A percentile compares a stretch with the other conserved stretches of the same genome.
Evolutionary conservation across 495 filamentous ascomycete species (phyloP).

Genomic region (Collariella sp.): DNA sequence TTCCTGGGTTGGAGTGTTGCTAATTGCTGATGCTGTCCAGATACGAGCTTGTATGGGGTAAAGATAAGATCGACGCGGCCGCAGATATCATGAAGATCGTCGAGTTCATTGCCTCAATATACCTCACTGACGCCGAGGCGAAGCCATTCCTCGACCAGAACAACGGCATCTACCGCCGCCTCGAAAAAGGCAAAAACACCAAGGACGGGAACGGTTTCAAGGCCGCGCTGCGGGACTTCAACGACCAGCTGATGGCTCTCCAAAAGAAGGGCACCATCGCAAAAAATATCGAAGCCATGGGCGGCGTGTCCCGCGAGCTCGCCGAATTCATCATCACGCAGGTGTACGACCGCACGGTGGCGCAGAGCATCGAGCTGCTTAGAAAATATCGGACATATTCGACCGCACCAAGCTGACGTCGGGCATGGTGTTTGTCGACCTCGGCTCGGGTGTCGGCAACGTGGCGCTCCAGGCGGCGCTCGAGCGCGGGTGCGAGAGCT

Average conservation of each 20-base stretch:
- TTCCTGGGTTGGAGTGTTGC: not conserved
- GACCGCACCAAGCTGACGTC: constrained; percentile 69
- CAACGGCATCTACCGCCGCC: constrained; percentile 59
- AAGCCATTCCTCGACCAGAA: constrained; percentile 62
- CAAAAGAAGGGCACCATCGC: constrained; percentile 58
- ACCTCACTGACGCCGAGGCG: constrained; percentile 59
- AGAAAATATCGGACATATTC: constrained; percentile 73
- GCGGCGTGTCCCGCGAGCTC: constrained; percentile 56
- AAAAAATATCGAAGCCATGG: constrained; percentile 56
- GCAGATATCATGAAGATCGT: constrained; percentile 78
- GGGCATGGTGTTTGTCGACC: constrained; percentile 79
- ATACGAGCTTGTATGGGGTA: constrained; percentile 69
- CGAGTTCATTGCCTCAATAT: constrained; percentile 60
- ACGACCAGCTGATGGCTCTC: constrained; percentile 51
- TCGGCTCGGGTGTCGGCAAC: constrained; percentile 92
- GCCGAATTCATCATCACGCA: constrained; percentile 78
- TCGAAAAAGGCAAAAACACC: constrained; percentile 57
- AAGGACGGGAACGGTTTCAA: constrained; percentile 59
- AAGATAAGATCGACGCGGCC: constrained; percentile 75
- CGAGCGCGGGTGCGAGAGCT: constrained; percentile 87
- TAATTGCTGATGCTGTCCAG: constrained; percentile 33
- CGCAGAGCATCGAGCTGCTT: constrained; percentile 72
- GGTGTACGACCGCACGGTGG: constrained; percentile 85
- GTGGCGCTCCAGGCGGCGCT: constrained; percentile 91
- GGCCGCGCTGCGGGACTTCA: constrained; percentile 65